Conservation (phyloP, 768 basidiomycete species). For the Mycena maculata region DNA sequence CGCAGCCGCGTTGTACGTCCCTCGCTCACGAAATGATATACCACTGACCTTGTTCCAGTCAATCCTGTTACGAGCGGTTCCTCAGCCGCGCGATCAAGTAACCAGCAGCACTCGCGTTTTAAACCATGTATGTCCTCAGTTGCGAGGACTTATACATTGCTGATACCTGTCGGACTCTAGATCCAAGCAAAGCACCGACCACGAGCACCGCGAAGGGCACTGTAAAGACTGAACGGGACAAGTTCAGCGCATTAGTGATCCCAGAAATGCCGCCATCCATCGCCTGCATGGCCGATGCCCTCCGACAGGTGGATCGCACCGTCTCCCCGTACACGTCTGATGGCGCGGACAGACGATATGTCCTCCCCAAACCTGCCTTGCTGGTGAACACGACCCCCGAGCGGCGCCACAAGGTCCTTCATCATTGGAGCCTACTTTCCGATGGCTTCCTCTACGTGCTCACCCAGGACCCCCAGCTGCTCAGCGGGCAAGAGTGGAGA, state of each 20-base stretch:
- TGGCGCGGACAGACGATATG: background rate
- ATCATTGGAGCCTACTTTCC: background rate
- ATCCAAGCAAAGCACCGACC: background rate
- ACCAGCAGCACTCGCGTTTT: background rate
- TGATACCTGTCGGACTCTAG: too few relatives aligned
- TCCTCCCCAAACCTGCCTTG: background rate
- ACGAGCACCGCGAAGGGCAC: background rate
- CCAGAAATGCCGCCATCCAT: background rate
- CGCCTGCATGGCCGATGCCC: background rate
- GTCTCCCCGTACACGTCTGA: background rate
- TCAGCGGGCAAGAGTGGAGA: background rate
- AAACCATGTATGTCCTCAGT: background rate
- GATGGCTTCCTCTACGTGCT: background rate
- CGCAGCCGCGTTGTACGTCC: too few relatives aligned
- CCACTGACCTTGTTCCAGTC: too few relatives aligned
- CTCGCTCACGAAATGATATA: too few relatives aligned
- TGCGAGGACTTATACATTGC: background rate
- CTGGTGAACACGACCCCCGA: background rate
- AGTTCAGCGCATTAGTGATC: background rate
- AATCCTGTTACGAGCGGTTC: too few relatives aligned
- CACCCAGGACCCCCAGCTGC: background rate
- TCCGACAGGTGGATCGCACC: background rate
- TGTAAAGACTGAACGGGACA: background rate
- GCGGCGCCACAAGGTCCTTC: background rate
- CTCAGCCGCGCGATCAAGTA: background rate